These are phyloP conservation scores for Blastobotrys raffinosifermentans DNA, from an alignment of 1,139 yeast species.

Conservation along the genomic window DNA sequence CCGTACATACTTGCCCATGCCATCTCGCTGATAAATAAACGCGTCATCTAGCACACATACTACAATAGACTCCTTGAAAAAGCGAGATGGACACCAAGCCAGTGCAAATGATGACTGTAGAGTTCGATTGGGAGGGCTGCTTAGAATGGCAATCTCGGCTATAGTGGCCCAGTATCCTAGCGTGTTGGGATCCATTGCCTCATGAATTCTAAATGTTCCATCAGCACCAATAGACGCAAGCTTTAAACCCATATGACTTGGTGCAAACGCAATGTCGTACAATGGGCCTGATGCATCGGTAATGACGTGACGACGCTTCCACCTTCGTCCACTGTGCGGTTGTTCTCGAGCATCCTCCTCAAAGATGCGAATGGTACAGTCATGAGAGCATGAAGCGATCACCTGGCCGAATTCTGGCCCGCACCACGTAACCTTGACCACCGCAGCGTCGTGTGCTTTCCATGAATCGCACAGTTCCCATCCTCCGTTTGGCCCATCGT, in stretches of 20 bases:
- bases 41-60: conserved; percentile 89
- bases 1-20: conserved; percentile 36
- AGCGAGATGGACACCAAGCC: conserved; percentile 92
- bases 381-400: conserved; percentile 83
- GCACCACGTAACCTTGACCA: conserved; percentile 84
- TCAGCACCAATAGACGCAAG: conserved; percentile 88
- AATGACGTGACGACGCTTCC: conserved; percentile 69
- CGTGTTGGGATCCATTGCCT: conserved; percentile 83
- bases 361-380: conserved; percentile 83
- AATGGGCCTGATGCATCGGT: conserved; percentile 87
- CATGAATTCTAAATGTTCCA: conserved; percentile 80
- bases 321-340: conserved; percentile 69
- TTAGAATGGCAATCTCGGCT: conserved; percentile 56
- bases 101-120: conserved; percentile 81
- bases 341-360: conserved; percentile 82
- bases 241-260: conserved; percentile 74
- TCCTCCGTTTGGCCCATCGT: conserved; percentile 31
- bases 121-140: conserved; percentile 68
- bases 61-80: conserved; percentile 71
- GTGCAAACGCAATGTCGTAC: conserved; percentile 86
- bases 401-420: conserved; percentile 89
- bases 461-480: conserved; percentile 85
- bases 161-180: conserved; percentile 75
- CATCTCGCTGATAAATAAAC: conserved; percentile 58
- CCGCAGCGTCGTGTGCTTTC: conserved; percentile 91